A percentile compares a stretch with the other conserved stretches of the same genome.
Evolutionary conservation across 2,329 filamentous ascomycete species (phyloP).

Genomic region (Alternaria novae-zelandiae): DNA sequence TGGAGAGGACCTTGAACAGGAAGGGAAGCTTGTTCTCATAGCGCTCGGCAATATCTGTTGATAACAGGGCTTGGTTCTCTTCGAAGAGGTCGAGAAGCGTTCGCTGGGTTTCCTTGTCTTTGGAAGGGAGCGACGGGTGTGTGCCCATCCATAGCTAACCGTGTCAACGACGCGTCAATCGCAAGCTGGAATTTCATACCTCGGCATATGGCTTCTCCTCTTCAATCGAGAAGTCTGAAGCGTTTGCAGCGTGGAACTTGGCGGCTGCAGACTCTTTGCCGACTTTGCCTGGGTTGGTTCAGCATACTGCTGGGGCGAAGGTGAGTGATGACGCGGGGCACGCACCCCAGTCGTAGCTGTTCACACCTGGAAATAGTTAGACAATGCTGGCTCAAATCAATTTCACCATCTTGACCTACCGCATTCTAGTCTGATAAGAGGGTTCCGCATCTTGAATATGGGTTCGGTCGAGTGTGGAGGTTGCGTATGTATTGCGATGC

Average conservation of each 20-base stretch:
- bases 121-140: conserved; percentile 93
- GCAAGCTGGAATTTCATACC: conserved; percentile 54
- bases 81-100: conserved; percentile 85
- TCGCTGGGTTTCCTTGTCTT: conserved; percentile 81
- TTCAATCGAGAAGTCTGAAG: conserved; percentile 77
- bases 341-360: conserved; percentile 96
- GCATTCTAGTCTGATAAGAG: conserved; percentile 83
- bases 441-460: conserved; percentile 58
- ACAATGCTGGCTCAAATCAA: neutral
- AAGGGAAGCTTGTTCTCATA: conserved; percentile 89
- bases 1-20: conserved; percentile 96
- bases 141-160: conserved; percentile 98
- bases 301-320: conserved; percentile 28
- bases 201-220: conserved; percentile 93
- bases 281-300: conserved; percentile 70
- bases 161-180: conserved; percentile 24
- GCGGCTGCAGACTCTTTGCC: conserved; percentile 87
- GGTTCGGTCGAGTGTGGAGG: conserved; percentile 2
- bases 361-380: conserved; percentile 72
- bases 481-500: conserved; percentile 13
- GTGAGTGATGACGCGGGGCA: conserved; percentile 30
- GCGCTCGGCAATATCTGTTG: conserved; percentile 71
- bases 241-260: conserved; percentile 85
- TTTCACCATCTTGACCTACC: conserved; percentile 51
- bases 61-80: conserved; percentile 84